Evolutionary conservation across 306 rosid species (phyloP).

Genomic region (Vigna reflexopilosa): DNA sequence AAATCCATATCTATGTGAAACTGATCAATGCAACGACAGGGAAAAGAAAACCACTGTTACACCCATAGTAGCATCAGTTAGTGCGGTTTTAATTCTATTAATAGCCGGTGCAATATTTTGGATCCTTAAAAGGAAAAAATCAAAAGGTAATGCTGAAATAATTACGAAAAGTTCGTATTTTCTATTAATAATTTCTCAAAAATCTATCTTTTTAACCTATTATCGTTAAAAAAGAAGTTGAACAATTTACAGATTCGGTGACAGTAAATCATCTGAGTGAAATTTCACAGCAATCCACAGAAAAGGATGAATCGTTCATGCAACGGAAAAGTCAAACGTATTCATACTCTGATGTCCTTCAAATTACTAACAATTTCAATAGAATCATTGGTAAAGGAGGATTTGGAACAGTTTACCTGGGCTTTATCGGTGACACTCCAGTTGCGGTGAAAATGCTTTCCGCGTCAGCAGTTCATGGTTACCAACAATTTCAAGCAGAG

Average conservation of each 20-base stretch:
- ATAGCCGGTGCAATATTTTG: constrained; percentile 27
- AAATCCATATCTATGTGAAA: constrained; percentile 49
- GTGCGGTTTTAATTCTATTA: constrained; percentile 43
- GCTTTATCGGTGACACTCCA: constrained; percentile 42
- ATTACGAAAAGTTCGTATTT: no score
- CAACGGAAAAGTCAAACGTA: neutral
- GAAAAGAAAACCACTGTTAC: neutral
- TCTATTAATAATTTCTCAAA: neutral
- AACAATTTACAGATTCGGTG: neutral
- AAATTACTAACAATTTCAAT: constrained; percentile 54
- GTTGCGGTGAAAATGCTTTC: constrained; percentile 70
- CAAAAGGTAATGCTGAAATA: neutral
- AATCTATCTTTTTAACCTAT: neutral
- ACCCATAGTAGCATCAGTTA: constrained; percentile 47
- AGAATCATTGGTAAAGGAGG: neutral
- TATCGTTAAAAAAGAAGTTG: neutral
- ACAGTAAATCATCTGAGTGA: neutral
- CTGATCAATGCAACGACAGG: constrained; percentile 31
- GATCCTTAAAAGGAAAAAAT: constrained; percentile 36
- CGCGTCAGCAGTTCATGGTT: constrained; percentile 51
- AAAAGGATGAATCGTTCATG: neutral
- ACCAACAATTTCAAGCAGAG: constrained; percentile 62
- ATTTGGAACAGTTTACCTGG: constrained; percentile 38
- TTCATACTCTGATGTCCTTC: constrained; percentile 3
- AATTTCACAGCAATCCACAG: neutral